Evolutionary conservation across 176 grass and related monocot species (phyloP).

Genomic region (Typha latifolia): DNA sequence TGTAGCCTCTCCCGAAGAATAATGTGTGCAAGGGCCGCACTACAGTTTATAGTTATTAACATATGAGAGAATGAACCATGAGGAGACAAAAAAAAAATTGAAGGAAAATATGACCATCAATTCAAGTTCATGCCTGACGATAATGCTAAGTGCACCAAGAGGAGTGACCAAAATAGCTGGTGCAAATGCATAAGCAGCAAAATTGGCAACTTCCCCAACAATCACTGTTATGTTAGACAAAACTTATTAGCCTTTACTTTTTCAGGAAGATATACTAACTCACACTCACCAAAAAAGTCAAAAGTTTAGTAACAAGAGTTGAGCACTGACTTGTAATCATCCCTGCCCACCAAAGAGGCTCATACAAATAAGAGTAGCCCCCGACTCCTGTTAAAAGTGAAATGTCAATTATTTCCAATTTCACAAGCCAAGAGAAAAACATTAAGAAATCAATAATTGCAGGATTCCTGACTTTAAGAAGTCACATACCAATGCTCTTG

Average conservation of each 20-base stretch:
- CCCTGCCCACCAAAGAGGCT: constrained; percentile 73
- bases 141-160: constrained; percentile 88
- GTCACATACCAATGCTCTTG: too few species aligned
- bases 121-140: constrained; percentile 45
- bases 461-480: not conserved
- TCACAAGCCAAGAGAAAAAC: not conserved
- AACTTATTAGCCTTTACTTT: not conserved
- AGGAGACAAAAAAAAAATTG: constrained; percentile 5
- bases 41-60: constrained; percentile 8
- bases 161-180: constrained; percentile 86
- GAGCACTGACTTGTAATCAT: constrained; percentile 59
- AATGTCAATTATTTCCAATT: not conserved
- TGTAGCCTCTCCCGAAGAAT: constrained; percentile 70
- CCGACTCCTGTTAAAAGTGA: constrained; percentile 40
- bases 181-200: constrained; percentile 83
- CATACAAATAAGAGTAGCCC: constrained; percentile 64
- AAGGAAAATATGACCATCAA: constrained; percentile 1
- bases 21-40: constrained; percentile 60
- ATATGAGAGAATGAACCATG: not conserved
- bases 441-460: not conserved
- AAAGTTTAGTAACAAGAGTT: not conserved
- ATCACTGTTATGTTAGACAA: constrained; percentile 36
- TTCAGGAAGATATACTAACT: not conserved
- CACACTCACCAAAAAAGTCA: not conserved
- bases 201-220: constrained; percentile 84